Evolutionary conservation across 2,329 filamentous ascomycete genomes (phyloP), one percentile per base, ranked within the genome.

Genomic region (Claviceps paspali): DNA sequence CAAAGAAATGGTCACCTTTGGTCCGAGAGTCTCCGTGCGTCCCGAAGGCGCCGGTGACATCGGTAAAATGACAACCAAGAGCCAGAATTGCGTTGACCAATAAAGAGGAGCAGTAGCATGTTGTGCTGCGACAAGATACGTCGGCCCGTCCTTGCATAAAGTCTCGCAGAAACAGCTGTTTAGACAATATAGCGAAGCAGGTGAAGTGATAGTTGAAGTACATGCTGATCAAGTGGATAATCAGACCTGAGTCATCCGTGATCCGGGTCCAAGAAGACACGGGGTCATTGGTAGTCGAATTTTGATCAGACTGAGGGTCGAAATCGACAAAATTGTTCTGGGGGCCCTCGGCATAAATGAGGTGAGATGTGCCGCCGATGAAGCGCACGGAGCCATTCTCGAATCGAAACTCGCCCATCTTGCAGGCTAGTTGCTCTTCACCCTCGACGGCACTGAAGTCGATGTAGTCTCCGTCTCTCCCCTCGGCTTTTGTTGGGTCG

Each of bases 151-250:
- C 88, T 11, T 69, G 70, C 31, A 79, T 56, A 49, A 93, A 95
- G 54, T 96, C 87, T 29, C 79, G 72, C 52, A 83, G 87, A 54
- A 98, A 96, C 23, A 93, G 63, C 27, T 70, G 76, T 54, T 84
- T 92, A 10, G 87, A 88, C 6, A 96, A 65, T 0, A 83, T 91
- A 4, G 86, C 88, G 56, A 96, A 98, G 60, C 91, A 96, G 14
- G 86, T 79, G 57, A 96, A 96, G 58, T 96, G 91, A 82, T 88
- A 96, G 49, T 79, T 85, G 61, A 96, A 96, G 60, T 98, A 98
- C 83, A 96, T 87, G 51, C 87, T 88, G 53, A 98, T 75, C 14
- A 98, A 73, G 56, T 95, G 88, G 12, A 78, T 72, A 47, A 95
- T 76, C 32, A 94, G 67, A 38, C 81, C 73, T 18, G 76, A 68